Evolutionary conservation across 2,329 filamentous ascomycete species (phyloP), one percentile per base, ranked within the genome.

Genomic region (Penicillium sp.): DNA sequence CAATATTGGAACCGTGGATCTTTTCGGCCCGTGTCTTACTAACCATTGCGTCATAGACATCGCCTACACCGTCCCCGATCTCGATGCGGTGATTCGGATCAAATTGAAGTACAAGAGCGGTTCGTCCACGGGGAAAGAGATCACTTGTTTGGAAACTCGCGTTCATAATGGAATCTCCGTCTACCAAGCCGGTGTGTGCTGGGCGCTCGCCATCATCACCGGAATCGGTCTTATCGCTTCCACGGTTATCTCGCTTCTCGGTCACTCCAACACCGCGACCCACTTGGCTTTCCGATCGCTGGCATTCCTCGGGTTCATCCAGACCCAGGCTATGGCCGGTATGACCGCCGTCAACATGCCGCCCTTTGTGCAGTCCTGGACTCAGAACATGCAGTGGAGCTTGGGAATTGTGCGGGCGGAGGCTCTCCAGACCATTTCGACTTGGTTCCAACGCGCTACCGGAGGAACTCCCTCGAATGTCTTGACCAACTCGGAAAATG

Each of bases 351-450:
- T 96, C 11, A 79, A 81, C 41, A 81, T 96, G 46, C 93, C 93
- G 4, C 93, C 93, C 0, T 89, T 96, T 55, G 93, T 95, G 48
- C 83, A 89, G 65, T 83, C 92, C 0, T 97, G 93, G 93, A 96
- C 92, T 1, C 92, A 97, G 76, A 92, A 97, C 75, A 97, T 97
- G 77, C 89, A 95, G 71, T 97, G 93, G 93, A 94, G 88, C 67
- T 92, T 97, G 89, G 93, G 93, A 64, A 91, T 97, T 66, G 95
- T 97, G 65, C 83, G 84, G 46, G 81, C 96, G 43, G 80, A 79
- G 14, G 96, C 95, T 72, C 83, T 97, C 77, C 90, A 97, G 77
- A 81, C 81, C 44, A 89, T 96, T 67, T 89, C 90, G 55, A 96
- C 92, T 24, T 97, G 93, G 93, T 97, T 97, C 70, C 92, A 96